Base-by-base conservation (phyloP, 805 yeast genomes). In the Pichia eremophila region DNA sequence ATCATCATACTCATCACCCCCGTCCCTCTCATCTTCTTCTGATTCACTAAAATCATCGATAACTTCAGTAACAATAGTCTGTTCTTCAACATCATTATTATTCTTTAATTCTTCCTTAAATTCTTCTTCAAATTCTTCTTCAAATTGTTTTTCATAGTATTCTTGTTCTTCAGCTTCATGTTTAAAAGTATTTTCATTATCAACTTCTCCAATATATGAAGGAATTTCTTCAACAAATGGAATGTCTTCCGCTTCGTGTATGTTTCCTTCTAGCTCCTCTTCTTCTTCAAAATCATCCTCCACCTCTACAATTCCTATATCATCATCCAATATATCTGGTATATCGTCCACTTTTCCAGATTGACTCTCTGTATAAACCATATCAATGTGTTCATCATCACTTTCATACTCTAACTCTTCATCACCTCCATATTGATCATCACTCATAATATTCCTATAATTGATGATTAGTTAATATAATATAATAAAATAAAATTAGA, bases 351-450 rank as follows among this genome's bases (percentile, higher is more conserved):
- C 6, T 5, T 35, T 40, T 15, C 35, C 39, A 10, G n/a, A 19
- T 27, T 38, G 45, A 18, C 37, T 43, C 36, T 42, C 48, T 36
- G 37, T 25, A 40, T 47, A 18, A 32, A 40, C 17, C 28, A 36
- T 11, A 38, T 57, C 60, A 41, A 54, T 46, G 25, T 50, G 51
- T 14, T 52, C 58, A 31, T 54, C 59, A 34, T 61, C 64, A 46
- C 65, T 57, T 53, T 67, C 60, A 49, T 60, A 52, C 52, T 64
- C 58, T 55, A 64, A 46, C 51, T 59, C 54, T 52, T 67, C 52
- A 49, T 63, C 59, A 14, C 14, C 10, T 10, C 14, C 14, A 12
- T 10, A 10, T 29, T 29, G 14, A 29, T 29, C 14, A 12, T 29
- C 32, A 29, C 32, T 29, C 32, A 29, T 29, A 9, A 9, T 10